These are phyloP conservation scores for Chenopodium suecicum DNA, from an alignment of 148 eudicot species.

Conservation along the genomic window DNA sequence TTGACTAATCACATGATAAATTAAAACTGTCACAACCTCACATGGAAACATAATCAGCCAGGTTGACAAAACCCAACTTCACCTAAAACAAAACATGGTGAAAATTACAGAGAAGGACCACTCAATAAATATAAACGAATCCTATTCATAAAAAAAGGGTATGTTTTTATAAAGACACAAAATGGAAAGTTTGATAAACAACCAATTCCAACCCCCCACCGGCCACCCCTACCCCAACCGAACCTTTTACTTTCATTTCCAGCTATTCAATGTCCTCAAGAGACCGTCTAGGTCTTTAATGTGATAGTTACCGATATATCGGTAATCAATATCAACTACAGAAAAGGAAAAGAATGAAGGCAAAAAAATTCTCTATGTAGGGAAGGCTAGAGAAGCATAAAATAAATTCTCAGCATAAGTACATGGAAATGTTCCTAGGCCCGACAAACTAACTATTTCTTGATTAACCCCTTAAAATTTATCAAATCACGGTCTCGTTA, in stretches of 20 bases:
- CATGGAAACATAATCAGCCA: constrained; percentile 18
- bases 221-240: not conserved
- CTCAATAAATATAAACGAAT: not conserved
- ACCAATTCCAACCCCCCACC: constrained; percentile 9
- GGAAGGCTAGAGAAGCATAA: constrained; percentile 1
- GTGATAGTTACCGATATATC: not conserved
- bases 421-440: constrained; percentile 1
- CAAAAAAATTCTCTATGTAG: constrained; percentile 4
- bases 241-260: constrained; percentile 14
- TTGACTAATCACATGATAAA: not conserved
- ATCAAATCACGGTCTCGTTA: not conserved
- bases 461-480: not conserved
- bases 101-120: not conserved
- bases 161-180: constrained; percentile 5
- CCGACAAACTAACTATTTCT: not conserved
- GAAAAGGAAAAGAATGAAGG: not conserved
- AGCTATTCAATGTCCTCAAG: constrained; percentile 10
- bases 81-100: not conserved
- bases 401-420: not conserved
- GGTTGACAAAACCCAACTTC: constrained; percentile 19
- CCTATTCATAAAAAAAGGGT: not conserved
- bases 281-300: not conserved
- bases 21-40: not conserved
- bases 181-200: constrained; percentile 4
- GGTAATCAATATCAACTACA: constrained; percentile 4